Evolutionary conservation across 1,284 basidiomycete genomes (phyloP), one percentile per base, ranked within the genome.

Genomic region (Sporisorium sorghi): DNA sequence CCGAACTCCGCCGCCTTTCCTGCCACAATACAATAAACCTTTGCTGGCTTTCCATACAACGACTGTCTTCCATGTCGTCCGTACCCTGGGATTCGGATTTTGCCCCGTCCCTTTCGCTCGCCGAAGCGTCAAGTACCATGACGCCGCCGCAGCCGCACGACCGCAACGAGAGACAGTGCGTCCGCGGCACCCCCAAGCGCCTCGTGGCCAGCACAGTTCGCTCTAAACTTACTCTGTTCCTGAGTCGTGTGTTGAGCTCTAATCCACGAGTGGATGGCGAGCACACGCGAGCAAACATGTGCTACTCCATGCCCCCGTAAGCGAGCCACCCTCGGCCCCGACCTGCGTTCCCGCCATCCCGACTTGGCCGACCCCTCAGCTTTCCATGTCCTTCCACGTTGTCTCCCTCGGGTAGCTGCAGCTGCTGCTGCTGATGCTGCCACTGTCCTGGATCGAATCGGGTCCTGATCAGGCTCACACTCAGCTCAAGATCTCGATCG

Each of bases 41-140:
- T 40, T n/a, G n/a, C 3, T 9, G n/a, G 17, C 10, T n/a, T 40
- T 19, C 37, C 17, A 40, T 1, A n/a, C n/a, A n/a, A n/a, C n/a
- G n/a, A n/a, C n/a, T n/a, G n/a, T n/a, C n/a, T n/a, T n/a, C n/a
- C n/a, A n/a, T n/a, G n/a, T n/a, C n/a, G n/a, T n/a, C n/a, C n/a
- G n/a, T n/a, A n/a, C n/a, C n/a, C n/a, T n/a, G n/a, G n/a, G n/a
- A n/a, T n/a, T n/a, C n/a, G n/a, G n/a, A n/a, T n/a, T n/a, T 40
- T 17, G 17, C n/a, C 37, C 37, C 15, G 5, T 10, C 15, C n/a
- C 30, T 1, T 14, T 46, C 14, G 5, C 24, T 15, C 37, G 28
- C 17, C 46, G 46, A 47, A 5, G 44, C 26, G n/a, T n/a, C n/a
- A n/a, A n/a, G n/a, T n/a, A 46, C n/a, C n/a, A 47, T 47, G 46